Evolutionary conservation across 768 basidiomycete genomes (phyloP), one percentile per base, ranked within the genome.

Genomic region (Naganishia onofrii): DNA sequence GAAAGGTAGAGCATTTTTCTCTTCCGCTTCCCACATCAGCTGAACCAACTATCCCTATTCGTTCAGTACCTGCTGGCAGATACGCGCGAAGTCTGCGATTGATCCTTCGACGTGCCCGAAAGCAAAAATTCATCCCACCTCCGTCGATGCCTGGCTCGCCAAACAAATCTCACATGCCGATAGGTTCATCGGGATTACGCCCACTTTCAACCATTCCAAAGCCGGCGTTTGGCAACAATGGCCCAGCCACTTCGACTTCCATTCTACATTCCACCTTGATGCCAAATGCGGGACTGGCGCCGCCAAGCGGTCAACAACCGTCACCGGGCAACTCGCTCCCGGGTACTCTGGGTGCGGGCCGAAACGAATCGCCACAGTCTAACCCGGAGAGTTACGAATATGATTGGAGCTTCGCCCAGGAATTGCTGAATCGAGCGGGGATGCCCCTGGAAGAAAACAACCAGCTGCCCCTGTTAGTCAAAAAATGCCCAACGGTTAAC

Each of bases 31-130:
- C 58, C 38, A 3, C 19, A 46, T 69, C 3, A 3, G 36, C 32
- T 36, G 28, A 46, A 32, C 26, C 1, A 23, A 26, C 23, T 26
- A 23, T 36, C 48, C 7, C 23, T 51, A 17, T 23, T 23, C 10
- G n/a, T 34, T 1, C 76, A 93, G 93, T 94, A 70, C 93, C 93
- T 28, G 94, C 92, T 15, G 92, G 92, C 76, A 88, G 93, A 66
- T 97, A 96, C 74, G 93, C 93, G 10, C 81, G 92, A 44, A 94
- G 92, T 5, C 84, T 97, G 23, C 90, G 92, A 73, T 82, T 94
- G 51, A 95, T 95, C 89, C 80, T 96, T 66, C 92, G 92, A 1
- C 75, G 77, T 67, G 83, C 83, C 31, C 76, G 81, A 4, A 74
- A 78, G 42, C 76, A 79, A 29, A 80, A 82, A 55, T 77, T 81